phyloP scores from a whole-genome alignment of 1,284 basidiomycete genomes.

The Puccinia triticina region DNA sequence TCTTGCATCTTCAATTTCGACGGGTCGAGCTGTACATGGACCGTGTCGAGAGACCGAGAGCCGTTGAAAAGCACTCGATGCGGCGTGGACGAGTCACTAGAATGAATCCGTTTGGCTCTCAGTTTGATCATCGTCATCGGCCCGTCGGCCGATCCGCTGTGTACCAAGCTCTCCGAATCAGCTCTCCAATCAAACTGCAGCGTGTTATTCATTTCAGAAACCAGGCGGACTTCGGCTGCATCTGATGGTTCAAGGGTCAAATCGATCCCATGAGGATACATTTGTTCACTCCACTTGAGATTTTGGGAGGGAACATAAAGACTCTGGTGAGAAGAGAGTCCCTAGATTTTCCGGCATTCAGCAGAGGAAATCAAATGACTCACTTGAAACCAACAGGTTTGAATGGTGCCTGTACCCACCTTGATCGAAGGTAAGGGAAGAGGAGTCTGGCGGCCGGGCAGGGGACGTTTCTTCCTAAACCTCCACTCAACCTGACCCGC shows the following conservation, averaged over 20 bases:
- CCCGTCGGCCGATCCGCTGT: background rate
- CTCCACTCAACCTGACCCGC: conserved; percentile 43
- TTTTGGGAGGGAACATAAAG: background rate
- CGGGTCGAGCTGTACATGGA: background rate
- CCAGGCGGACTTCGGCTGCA: conserved; percentile 28
- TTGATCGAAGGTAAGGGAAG: background rate
- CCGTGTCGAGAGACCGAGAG: background rate
- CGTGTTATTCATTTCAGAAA: conserved; percentile 31
- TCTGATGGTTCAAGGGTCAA: conserved; percentile 38
- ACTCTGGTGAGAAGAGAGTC: background rate
- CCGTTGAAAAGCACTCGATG: conserved; percentile 1
- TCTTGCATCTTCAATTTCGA: background rate
- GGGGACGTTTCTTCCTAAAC: conserved; percentile 4
- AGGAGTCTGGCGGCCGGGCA: background rate
- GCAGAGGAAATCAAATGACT: background rate
- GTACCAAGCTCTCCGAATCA: background rate
- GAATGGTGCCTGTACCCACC: background rate
- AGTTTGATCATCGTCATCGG: conserved; percentile 6
- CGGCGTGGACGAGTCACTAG: background rate
- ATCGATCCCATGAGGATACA: conserved; percentile 48
- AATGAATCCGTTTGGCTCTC: conserved; percentile 31
- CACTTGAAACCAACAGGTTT: conserved; percentile 50
- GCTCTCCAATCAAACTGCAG: conserved; percentile 42
- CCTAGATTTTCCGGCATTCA: background rate
- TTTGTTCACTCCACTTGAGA: conserved; percentile 46